These are phyloP conservation scores for Herpomyces periplanetae DNA, from an alignment of 2,329 filamentous ascomycete species.

Conservation along the genomic window DNA sequence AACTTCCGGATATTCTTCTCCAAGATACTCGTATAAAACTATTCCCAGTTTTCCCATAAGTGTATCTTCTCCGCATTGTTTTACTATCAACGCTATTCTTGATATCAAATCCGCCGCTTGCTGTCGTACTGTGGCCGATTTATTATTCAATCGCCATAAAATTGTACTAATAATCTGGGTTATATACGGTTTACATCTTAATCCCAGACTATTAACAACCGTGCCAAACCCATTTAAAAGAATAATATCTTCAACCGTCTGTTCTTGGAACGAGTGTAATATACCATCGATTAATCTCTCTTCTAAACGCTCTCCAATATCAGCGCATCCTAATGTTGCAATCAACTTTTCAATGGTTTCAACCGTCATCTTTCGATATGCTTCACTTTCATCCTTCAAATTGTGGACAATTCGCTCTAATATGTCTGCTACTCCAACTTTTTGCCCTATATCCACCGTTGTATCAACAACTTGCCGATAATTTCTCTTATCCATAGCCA, in stretches of 20 bases:
- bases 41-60: constrained; percentile 80
- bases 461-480: constrained; percentile 94
- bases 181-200: constrained; percentile 73
- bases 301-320: constrained; percentile 66
- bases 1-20: constrained; percentile 92
- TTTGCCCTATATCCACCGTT: constrained; percentile 79
- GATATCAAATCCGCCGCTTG: constrained; percentile 88
- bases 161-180: constrained; percentile 91
- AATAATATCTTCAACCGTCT: constrained; percentile 75
- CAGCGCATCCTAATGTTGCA: constrained; percentile 59
- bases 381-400: constrained; percentile 86
- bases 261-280: constrained; percentile 81
- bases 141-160: constrained; percentile 86
- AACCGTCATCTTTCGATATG: constrained; percentile 94
- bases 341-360: constrained; percentile 93
- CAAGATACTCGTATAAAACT: constrained; percentile 85
- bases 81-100: constrained; percentile 92
- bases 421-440: constrained; percentile 88
- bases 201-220: constrained; percentile 73
- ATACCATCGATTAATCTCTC: constrained; percentile 84
- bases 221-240: constrained; percentile 94
- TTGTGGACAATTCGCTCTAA: constrained; percentile 72
- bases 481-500: constrained; percentile 89
- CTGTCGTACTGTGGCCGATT: constrained; percentile 76
- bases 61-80: constrained; percentile 81